Evolutionary conservation across 2,329 filamentous ascomycete species (phyloP).

Genomic region (Nemania sp.): DNA sequence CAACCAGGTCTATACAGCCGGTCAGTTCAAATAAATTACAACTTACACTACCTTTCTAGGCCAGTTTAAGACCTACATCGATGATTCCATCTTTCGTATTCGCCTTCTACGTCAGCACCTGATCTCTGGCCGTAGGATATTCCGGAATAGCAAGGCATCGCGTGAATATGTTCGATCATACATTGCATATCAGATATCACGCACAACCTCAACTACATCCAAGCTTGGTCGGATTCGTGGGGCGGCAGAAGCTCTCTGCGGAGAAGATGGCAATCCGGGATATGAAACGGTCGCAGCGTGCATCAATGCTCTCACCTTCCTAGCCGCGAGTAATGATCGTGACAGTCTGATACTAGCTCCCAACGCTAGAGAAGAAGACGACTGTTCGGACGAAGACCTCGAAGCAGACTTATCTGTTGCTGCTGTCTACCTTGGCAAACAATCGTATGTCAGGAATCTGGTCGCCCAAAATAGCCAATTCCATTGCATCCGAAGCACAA

Average conservation of each 20-base stretch:
- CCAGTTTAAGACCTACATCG: slow-evolving; percentile 10
- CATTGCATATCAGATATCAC: neutral
- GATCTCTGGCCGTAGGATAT: neutral
- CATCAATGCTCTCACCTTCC: neutral
- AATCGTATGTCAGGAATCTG: slow-evolving; percentile 3
- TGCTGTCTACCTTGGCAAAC: slow-evolving; percentile 16
- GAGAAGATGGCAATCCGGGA: neutral
- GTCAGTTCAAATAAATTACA: neutral
- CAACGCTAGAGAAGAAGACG: neutral
- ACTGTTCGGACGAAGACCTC: slow-evolving; percentile 1
- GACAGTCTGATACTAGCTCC: neutral
- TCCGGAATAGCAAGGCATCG: neutral
- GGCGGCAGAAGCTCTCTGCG: slow-evolving; percentile 2
- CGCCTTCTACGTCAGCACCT: neutral
- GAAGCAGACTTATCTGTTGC: slow-evolving; percentile 19
- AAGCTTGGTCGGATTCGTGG: neutral
- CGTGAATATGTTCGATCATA: neutral
- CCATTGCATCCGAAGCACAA: neutral
- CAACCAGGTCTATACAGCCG: neutral
- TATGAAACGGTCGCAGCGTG: neutral
- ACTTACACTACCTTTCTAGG: neutral
- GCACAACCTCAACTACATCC: neutral
- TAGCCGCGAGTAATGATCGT: neutral
- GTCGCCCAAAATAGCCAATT: neutral
- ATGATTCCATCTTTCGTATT: neutral